phyloP scores from a whole-genome alignment of 2,329 filamentous ascomycete species.

The Colletotrichum falcatum region DNA sequence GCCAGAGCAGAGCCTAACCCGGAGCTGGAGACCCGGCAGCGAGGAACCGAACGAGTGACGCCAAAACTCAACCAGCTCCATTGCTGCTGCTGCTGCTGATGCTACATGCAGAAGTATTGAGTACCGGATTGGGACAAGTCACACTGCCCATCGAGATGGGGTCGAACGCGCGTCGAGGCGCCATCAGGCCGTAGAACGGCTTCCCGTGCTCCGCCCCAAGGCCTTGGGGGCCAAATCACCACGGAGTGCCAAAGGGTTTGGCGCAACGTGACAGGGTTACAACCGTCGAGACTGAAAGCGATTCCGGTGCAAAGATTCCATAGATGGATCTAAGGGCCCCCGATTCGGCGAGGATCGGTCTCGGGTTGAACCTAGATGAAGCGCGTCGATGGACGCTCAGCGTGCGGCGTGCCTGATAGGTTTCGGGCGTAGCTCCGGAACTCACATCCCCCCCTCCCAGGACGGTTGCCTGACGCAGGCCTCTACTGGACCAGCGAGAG shows the following conservation, averaged over 20 bases:
- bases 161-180: background rate
- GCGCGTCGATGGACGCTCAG: no score
- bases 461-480: background rate
- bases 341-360: background rate
- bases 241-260: rapidly evolving
- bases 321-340: background rate
- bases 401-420: background rate
- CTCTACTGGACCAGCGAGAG: no score
- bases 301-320: background rate
- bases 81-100: no score
- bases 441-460: background rate
- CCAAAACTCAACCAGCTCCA: background rate
- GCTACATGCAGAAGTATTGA: background rate
- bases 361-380: background rate
- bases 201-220: background rate
- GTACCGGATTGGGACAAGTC: rapidly evolving
- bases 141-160: rapidly evolving
- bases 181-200: no score
- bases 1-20: background rate
- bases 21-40: background rate
- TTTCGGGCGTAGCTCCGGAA: background rate
- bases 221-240: no score
- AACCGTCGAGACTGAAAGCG: background rate
- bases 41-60: background rate
- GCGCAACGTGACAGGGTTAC: rapidly evolving